Conservation (phyloP, 2,329 filamentous ascomycete genomes). For the Xylaria sp. region DNA sequence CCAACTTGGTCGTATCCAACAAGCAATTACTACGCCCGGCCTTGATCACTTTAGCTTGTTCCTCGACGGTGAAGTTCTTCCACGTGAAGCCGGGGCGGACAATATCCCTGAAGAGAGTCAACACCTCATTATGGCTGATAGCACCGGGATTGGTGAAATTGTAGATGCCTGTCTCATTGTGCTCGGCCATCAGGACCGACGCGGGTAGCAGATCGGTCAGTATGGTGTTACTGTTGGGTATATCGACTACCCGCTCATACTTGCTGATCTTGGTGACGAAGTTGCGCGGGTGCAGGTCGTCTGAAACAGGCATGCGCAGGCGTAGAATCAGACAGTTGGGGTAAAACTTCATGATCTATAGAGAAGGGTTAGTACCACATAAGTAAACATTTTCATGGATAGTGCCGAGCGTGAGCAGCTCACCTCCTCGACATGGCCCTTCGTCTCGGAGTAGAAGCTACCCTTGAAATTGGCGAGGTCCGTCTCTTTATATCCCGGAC, state of each 20-base stretch:
- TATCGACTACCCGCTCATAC: constrained; percentile 73
- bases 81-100: constrained; percentile 69
- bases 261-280: constrained; percentile 76
- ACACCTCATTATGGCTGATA: constrained; percentile 77
- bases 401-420: constrained; percentile 38
- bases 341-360: constrained; percentile 69
- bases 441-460: constrained; percentile 75
- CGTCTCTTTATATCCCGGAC: constrained; percentile 68
- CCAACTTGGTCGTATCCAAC: constrained; percentile 70
- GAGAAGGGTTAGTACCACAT: constrained; percentile 28
- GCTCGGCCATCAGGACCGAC: constrained; percentile 68
- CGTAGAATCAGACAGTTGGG: constrained; percentile 70
- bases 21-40: constrained; percentile 74
- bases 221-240: constrained; percentile 75
- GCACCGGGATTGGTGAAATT: constrained; percentile 78
- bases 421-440: constrained; percentile 72
- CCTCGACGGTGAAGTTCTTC: constrained; percentile 73
- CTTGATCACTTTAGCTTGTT: constrained; percentile 74
- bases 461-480: constrained; percentile 72
- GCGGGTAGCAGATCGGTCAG: constrained; percentile 71
- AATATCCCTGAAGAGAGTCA: constrained; percentile 70
- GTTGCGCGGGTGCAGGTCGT: constrained; percentile 72
- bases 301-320: constrained; percentile 75
- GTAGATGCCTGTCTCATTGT: constrained; percentile 70
- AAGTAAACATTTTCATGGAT: background rate